Conservation (phyloP, 1,139 yeast species). For the Magnusiomyces sp. region DNA sequence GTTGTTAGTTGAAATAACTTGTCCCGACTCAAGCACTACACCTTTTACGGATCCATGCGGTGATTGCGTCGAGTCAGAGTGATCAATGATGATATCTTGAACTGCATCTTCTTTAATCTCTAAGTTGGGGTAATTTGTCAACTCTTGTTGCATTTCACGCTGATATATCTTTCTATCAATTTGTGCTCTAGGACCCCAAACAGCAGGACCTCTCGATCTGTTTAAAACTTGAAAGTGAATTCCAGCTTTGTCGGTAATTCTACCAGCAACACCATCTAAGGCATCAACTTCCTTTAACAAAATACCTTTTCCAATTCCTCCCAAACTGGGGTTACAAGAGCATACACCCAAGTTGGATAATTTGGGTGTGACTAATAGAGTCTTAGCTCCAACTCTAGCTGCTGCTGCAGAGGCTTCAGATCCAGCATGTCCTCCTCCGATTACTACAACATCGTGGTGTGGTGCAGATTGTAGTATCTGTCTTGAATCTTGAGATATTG, state of each 20-base stretch:
- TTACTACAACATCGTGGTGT: slow-evolving; percentile 61
- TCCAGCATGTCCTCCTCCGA: slow-evolving; percentile 99
- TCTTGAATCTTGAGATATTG: slow-evolving; percentile 8
- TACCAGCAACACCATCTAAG: slow-evolving; percentile 81
- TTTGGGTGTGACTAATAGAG: slow-evolving; percentile 73
- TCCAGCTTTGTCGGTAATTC: slow-evolving; percentile 85
- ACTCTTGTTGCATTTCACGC: slow-evolving; percentile 66
- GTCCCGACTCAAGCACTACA: slow-evolving; percentile 61
- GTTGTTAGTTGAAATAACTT: slow-evolving; percentile 47
- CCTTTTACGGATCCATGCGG: slow-evolving; percentile 45
- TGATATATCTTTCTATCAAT: slow-evolving; percentile 79
- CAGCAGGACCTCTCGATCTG: slow-evolving; percentile 90
- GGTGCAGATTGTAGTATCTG: slow-evolving; percentile 13
- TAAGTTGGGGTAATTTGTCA: slow-evolving; percentile 52
- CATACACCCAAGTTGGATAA: slow-evolving; percentile 79
- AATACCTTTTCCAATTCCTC: slow-evolving; percentile 98
- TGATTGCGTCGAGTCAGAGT: slow-evolving; percentile 27
- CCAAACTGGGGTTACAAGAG: slow-evolving; percentile 96
- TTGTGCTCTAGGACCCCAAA: slow-evolving; percentile 98
- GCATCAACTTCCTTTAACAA: slow-evolving; percentile 90
- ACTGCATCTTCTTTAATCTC: slow-evolving; percentile 66
- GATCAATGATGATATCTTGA: slow-evolving; percentile 70
- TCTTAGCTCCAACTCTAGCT: slow-evolving; percentile 69
- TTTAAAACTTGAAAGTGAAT: slow-evolving; percentile 85
- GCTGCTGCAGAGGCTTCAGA: slow-evolving; percentile 95